phyloP scores from a whole-genome alignment of 2,329 filamentous ascomycete genomes.

The Thelonectria blattea region DNA sequence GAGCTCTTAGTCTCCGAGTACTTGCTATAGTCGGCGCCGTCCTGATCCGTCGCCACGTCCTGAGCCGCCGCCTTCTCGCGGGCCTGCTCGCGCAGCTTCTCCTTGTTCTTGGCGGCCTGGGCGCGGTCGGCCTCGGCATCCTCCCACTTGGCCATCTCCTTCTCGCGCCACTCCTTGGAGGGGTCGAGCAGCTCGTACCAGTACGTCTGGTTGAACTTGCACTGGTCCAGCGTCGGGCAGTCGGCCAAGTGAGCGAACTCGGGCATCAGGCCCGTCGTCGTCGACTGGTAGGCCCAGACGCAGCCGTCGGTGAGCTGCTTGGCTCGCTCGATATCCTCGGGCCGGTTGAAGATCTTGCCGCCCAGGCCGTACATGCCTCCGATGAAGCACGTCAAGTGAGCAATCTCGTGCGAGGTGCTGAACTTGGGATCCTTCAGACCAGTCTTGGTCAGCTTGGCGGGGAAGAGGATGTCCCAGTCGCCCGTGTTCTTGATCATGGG shows the following conservation, averaged over 20 bases:
- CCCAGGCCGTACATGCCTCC: conserved; percentile 74
- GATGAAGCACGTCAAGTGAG: conserved; percentile 71
- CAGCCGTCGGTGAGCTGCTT: conserved; percentile 71
- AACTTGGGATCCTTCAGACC: conserved; percentile 37
- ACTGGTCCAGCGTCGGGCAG: conserved; percentile 55
- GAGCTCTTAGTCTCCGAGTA: neutral
- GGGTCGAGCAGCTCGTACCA: conserved; percentile 60
- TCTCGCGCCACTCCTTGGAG: conserved; percentile 48
- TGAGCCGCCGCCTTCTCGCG: neutral
- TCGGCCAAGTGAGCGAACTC: conserved; percentile 54
- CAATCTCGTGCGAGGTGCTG: conserved; percentile 63
- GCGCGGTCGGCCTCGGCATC: conserved; percentile 46
- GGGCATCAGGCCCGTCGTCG: conserved; percentile 68
- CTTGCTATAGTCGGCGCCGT: neutral
- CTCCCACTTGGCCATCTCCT: conserved; percentile 53
- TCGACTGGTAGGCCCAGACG: conserved; percentile 71
- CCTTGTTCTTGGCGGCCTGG: conserved; percentile 20
- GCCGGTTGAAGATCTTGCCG: conserved; percentile 65
- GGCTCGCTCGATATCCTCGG: conserved; percentile 67
- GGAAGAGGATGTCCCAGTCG: conserved; percentile 74
- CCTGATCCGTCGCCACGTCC: neutral
- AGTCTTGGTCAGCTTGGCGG: conserved; percentile 61
- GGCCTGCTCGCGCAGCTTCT: neutral
- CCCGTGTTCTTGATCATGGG: conserved; percentile 72
- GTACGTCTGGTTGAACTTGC: conserved; percentile 56